Conservation (phyloP, 2,329 filamentous ascomycete genomes). For the Monascus ruber region DNA sequence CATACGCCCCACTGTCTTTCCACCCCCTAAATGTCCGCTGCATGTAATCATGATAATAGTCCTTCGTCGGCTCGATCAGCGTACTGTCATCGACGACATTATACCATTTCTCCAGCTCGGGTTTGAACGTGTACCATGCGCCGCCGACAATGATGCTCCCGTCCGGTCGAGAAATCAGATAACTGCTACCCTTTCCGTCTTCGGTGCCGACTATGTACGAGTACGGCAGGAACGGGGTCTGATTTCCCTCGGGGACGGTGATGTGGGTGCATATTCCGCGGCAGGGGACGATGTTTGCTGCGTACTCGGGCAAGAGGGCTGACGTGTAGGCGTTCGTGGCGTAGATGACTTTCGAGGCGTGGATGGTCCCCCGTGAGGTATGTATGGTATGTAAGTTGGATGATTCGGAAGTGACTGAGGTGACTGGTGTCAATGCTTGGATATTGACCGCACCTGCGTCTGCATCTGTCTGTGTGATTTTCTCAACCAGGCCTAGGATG, state of each 20-base stretch:
- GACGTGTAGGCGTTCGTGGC: constrained; percentile 81
- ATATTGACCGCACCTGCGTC: constrained; percentile 39
- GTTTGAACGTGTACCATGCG: constrained; percentile 37
- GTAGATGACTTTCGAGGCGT: constrained; percentile 55
- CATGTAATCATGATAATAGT: constrained; percentile 31
- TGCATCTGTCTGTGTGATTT: constrained; percentile 32
- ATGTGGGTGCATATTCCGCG: constrained; percentile 44
- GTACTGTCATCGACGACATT: constrained; percentile 34
- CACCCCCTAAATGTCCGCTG: constrained; percentile 26
- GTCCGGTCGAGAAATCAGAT: constrained; percentile 50
- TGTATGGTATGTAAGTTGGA: constrained; percentile 50
- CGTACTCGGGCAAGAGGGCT: constrained; percentile 58
- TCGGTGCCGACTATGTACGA: constrained; percentile 47
- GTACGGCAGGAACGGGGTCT: constrained; percentile 25
- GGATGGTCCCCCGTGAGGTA: constrained; percentile 50
- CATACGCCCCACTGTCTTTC: constrained; percentile 23
- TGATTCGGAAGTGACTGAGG: constrained; percentile 12
- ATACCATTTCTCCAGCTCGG: constrained; percentile 33
- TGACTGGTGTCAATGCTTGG: constrained; percentile 42
- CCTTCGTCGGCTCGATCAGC: constrained; percentile 37
- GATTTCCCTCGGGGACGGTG: constrained; percentile 13
- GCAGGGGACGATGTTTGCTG: constrained; percentile 63
- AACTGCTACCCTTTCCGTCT: constrained; percentile 43
- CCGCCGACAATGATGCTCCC: constrained; percentile 53
- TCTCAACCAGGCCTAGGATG: constrained; percentile 54